Percentiles rank a stretch among this genome's conserved stretches.
These are phyloP conservation scores for Coemansia interrupta DNA, from an alignment of 192 early-diverging fungal genomes.

Conservation along the genomic window DNA sequence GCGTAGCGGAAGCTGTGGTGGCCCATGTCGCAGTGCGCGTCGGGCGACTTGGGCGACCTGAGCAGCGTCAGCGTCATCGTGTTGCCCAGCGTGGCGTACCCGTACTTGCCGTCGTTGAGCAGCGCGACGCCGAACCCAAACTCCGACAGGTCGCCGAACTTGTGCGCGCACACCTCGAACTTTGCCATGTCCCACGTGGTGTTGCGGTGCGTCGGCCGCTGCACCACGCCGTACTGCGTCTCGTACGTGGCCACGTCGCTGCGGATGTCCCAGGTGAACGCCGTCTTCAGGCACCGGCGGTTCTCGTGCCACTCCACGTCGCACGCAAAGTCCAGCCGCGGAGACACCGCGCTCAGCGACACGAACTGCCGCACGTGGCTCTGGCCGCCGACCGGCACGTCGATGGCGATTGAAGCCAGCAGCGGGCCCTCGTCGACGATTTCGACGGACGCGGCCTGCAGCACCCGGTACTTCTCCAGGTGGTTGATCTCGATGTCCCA, in stretches of 20 bases:
- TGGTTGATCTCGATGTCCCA: slow-evolving; percentile 92
- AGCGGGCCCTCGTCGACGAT: slow-evolving; percentile 79
- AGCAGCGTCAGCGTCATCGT: slow-evolving; percentile 80
- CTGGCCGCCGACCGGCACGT: slow-evolving; percentile 60
- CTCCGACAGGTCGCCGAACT: slow-evolving; percentile 95
- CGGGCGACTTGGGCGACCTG: slow-evolving; percentile 80
- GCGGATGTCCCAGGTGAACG: slow-evolving; percentile 83
- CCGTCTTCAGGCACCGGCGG: slow-evolving; percentile 84
- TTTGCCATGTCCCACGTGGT: slow-evolving; percentile 83
- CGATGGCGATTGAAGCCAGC: slow-evolving; percentile 66
- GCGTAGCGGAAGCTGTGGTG: slow-evolving; percentile 85
- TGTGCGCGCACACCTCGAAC: slow-evolving; percentile 97
- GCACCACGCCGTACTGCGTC: slow-evolving; percentile 88
- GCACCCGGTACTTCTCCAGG: slow-evolving; percentile 75
- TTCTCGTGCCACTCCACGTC: slow-evolving; percentile 91
- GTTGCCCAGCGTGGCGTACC: slow-evolving; percentile 79
- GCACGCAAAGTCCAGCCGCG: slow-evolving; percentile 82
- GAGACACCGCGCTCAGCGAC: slow-evolving; percentile 68
- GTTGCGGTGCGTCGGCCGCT: slow-evolving; percentile 93
- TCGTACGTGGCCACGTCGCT: slow-evolving; percentile 91
- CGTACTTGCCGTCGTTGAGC: slow-evolving; percentile 96
- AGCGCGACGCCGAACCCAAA: slow-evolving; percentile 92
- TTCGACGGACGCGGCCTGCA: slow-evolving; percentile 38
- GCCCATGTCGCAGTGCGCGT: slow-evolving; percentile 60
- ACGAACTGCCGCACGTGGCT: slow-evolving; percentile 75